Evolutionary conservation across 441 rosid species (phyloP), one percentile per base, ranked within the genome.

Genomic region (Capsella rubella): DNA sequence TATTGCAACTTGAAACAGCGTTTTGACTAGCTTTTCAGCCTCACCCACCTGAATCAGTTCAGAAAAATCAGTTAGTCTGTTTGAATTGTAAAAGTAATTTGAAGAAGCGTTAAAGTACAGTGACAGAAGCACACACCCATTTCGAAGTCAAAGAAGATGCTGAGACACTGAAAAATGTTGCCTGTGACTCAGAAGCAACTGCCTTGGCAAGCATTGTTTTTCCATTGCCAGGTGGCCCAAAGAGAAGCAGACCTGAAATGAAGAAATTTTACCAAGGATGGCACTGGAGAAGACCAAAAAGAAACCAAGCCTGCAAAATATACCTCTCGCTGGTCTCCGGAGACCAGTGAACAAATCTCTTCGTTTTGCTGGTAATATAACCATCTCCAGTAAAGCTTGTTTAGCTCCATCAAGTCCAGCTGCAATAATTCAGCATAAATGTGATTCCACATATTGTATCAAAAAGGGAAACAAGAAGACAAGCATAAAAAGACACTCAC

Each of bases 121-220:
- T 18, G 21, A 1, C 1, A 54, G 32, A 34, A 62, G 78, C 14
- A 82, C 87, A 16, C 46, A 94, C 98, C 97, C 98, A 94, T 86
- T 94, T 91, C 55, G 98, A 94, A 34, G 97, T 94, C 69, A 94
- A 74, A 56, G 97, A 91, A 77, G 98, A 94, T 32, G 98, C 96
- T 61, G 98, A 87, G 81, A 94, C 92, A 40, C 91, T 94, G 75
- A 94, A 94, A 84, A 94, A 94, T 16, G 98, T 94, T 63, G 97
- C 98, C 79, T 86, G 84, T 49, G 98, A 90, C 84, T 94, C 96
- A 7, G 98, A 94, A 59, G 98, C 97, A 10, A 94, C 97, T 56
- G 98, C 98, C 80, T 94, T 94, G 45, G 95, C 97, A 81, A 94
- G 97, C 98, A 93, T 93, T 64, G 98, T 93, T 80, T 93, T 93